Evolutionary conservation across 768 basidiomycete genomes (phyloP).

Genomic region (Cantharellus cinnabarinus): DNA sequence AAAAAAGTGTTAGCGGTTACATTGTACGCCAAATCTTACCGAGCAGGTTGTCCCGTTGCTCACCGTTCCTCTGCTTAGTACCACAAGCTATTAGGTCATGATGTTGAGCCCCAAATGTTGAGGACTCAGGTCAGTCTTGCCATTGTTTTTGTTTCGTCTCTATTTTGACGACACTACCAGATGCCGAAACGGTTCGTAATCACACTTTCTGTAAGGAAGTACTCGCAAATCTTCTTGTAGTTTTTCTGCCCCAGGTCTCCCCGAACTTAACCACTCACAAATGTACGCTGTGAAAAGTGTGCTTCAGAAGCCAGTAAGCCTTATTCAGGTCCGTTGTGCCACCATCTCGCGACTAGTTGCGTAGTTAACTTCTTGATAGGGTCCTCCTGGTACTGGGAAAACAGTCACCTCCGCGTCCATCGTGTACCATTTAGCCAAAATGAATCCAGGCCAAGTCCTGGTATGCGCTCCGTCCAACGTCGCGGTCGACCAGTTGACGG

Average conservation of each 20-base stretch:
- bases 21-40: slow-evolving; percentile 39
- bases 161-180: slow-evolving; percentile 27
- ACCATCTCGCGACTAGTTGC: neutral
- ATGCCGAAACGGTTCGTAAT: slow-evolving; percentile 63
- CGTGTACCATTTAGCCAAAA: slow-evolving; percentile 95
- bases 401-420: slow-evolving; percentile 98
- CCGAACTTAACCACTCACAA: slow-evolving; percentile 97
- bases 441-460: slow-evolving; percentile 98
- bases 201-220: neutral
- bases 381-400: slow-evolving; percentile 96
- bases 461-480: slow-evolving; percentile 99
- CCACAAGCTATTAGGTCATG: slow-evolving; percentile 95
- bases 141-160: slow-evolving; percentile 9
- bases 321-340: slow-evolving; percentile 51
- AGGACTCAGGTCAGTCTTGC: slow-evolving; percentile 13
- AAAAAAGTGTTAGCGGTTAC: slow-evolving; percentile 97
- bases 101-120: slow-evolving; percentile 76
- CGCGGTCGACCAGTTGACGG: slow-evolving; percentile 95
- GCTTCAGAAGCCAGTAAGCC: slow-evolving; percentile 87
- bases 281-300: slow-evolving; percentile 99
- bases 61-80: slow-evolving; percentile 32
- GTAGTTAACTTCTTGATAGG: slow-evolving; percentile 17
- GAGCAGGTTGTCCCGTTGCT: neutral
- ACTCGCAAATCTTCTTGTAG: slow-evolving; percentile 9
- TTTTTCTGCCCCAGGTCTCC: slow-evolving; percentile 91